Evolutionary conservation across 2,329 filamentous ascomycete species (phyloP).

Genomic region (Calonectria pseudoreteaudii): DNA sequence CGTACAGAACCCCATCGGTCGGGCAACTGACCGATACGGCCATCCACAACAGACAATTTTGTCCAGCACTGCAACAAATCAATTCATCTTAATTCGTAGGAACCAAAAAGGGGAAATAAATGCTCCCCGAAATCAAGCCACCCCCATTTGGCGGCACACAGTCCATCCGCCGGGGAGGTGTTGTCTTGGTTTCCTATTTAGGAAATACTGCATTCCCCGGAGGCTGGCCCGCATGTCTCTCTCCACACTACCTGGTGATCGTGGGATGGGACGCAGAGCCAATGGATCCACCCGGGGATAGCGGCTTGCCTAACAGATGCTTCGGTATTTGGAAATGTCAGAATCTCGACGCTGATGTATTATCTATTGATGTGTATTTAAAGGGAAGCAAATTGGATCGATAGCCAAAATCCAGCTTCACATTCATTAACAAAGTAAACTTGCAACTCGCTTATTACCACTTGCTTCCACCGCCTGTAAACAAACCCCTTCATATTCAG

Average conservation of each 20-base stretch:
- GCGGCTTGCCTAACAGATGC: background rate
- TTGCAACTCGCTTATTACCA: background rate
- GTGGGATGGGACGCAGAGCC: background rate
- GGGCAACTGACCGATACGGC: background rate
- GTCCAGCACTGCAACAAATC: background rate
- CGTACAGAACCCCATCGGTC: background rate
- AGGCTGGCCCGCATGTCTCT: background rate
- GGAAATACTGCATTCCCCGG: conserved; percentile 7
- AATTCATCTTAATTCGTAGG: no score
- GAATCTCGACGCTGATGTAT: background rate
- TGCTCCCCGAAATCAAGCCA: background rate
- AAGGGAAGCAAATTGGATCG: background rate
- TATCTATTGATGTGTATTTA: background rate
- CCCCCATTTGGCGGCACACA: background rate
- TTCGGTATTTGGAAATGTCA: background rate
- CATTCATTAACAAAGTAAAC: background rate
- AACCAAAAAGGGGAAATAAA: background rate
- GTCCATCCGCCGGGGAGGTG: background rate
- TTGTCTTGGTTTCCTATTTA: background rate
- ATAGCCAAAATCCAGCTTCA: background rate
- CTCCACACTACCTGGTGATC: background rate
- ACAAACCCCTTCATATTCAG: background rate
- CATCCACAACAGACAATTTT: background rate
- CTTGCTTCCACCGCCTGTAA: no score
- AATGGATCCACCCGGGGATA: background rate